A percentile compares a stretch with the other conserved stretches of the same genome.
phyloP scores from a whole-genome alignment of 768 basidiomycete genomes.

The Trametes punicea region DNA sequence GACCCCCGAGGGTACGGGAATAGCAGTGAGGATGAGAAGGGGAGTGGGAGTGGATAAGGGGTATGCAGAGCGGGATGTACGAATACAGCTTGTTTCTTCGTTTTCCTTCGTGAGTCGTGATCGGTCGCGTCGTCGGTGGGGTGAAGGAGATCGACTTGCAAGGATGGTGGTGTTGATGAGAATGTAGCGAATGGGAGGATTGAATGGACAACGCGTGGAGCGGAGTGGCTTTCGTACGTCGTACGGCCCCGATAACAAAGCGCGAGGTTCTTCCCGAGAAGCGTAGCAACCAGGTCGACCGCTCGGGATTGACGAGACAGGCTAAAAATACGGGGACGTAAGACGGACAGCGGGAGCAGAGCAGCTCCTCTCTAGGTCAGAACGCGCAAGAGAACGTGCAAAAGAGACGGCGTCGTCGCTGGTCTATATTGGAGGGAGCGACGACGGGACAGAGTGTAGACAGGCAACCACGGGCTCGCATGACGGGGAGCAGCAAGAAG shows the following conservation, averaged over 20 bases:
- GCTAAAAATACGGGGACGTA: no score
- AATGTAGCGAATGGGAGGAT: neutral
- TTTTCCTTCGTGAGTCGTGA: conserved; percentile 5
- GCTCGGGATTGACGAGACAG: no score
- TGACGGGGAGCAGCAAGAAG: neutral
- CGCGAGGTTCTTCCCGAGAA: no score
- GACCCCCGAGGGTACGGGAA: neutral
- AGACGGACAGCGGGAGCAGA: neutral
- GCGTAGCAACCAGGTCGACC: no score
- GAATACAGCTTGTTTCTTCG: conserved; percentile 12
- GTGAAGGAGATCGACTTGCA: no score
- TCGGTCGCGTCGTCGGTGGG: neutral
- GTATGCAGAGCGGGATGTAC: neutral
- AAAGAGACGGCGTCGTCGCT: neutral
- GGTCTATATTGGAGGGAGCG: neutral
- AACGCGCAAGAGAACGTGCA: neutral
- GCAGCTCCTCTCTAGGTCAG: neutral
- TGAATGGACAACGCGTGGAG: no score
- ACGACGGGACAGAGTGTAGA: conserved; percentile 2
- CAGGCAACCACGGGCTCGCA: neutral
- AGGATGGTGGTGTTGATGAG: neutral
- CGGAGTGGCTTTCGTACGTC: no score
- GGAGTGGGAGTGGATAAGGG: neutral
- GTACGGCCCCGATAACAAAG: no score
- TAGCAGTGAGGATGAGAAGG: neutral